These are phyloP conservation scores for Saccharomyces hybrid DNA, from an alignment of 1,139 yeast species.

Conservation along the genomic window DNA sequence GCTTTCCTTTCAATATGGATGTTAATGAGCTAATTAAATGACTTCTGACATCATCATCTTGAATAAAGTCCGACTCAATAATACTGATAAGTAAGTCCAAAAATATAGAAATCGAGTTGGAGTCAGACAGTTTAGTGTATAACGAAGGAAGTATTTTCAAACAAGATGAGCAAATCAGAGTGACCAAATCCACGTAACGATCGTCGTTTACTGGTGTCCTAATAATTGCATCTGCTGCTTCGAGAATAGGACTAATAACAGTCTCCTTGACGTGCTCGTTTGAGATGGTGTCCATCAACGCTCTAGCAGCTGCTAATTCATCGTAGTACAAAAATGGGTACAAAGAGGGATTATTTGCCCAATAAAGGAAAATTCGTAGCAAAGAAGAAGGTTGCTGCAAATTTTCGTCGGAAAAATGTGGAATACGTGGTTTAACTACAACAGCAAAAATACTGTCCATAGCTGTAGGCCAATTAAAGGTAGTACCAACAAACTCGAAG, in stretches of 20 bases:
- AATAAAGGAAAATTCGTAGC: constrained; percentile 54
- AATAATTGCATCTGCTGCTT: constrained; percentile 46
- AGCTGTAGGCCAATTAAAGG: constrained; percentile 50
- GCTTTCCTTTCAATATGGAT: constrained; percentile 55
- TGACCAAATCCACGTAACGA: constrained; percentile 43
- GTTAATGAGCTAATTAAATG: constrained; percentile 53
- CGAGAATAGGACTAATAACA: constrained; percentile 52
- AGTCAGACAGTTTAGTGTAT: constrained; percentile 38
- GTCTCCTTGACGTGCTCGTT: constrained; percentile 57
- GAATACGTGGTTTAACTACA: constrained; percentile 61
- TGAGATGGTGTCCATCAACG: constrained; percentile 49
- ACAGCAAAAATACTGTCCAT: constrained; percentile 44
- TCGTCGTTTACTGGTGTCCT: constrained; percentile 37
- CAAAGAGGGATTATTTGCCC: constrained; percentile 50
- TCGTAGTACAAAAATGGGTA: constrained; percentile 50
- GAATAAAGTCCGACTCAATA: constrained; percentile 53
- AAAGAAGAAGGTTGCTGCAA: constrained; percentile 77
- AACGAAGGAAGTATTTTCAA: constrained; percentile 46
- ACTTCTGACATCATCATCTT: constrained; percentile 49
- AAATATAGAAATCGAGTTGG: constrained; percentile 47
- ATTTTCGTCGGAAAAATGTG: constrained; percentile 63
- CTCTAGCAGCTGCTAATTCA: constrained; percentile 46
- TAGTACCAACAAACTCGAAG: constrained; percentile 42
- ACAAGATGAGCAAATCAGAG: constrained; percentile 50
- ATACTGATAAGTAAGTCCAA: constrained; percentile 48